phyloP scores from a whole-genome alignment of 2,329 filamentous ascomycete species.

The Aspergillus fijiensis region DNA sequence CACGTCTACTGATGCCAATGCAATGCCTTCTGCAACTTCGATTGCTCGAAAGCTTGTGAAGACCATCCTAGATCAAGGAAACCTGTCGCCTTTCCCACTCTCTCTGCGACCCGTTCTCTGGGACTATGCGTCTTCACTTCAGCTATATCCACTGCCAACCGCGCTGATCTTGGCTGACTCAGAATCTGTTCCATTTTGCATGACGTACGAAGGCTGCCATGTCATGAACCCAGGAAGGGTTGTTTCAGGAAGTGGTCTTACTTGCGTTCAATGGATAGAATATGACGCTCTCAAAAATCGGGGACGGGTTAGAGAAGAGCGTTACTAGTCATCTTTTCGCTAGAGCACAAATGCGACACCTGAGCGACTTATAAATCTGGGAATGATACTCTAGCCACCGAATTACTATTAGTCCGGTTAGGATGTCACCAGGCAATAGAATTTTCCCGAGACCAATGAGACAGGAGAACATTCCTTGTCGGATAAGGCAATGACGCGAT shows the following conservation, averaged over 20 bases:
- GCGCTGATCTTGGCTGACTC: constrained; percentile 79
- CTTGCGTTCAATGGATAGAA: constrained; percentile 79
- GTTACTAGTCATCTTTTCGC: constrained; percentile 45
- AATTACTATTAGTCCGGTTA: no score
- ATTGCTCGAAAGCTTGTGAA: constrained; percentile 79
- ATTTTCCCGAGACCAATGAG: no score
- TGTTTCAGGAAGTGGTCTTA: constrained; percentile 66
- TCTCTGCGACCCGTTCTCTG: constrained; percentile 78
- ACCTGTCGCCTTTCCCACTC: constrained; percentile 83
- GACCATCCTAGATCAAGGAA: constrained; percentile 86
- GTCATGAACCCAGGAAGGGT: constrained; percentile 89
- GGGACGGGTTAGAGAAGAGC: constrained; percentile 64
- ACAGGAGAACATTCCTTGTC: no score
- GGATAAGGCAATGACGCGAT: no score
- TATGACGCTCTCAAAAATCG: constrained; percentile 67
- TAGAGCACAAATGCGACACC: neutral
- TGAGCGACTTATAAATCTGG: neutral
- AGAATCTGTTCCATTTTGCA: constrained; percentile 75
- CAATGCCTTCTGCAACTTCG: constrained; percentile 31
- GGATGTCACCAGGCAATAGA: no score
- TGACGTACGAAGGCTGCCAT: constrained; percentile 93
- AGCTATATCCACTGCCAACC: constrained; percentile 85
- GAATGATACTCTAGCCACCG: neutral
- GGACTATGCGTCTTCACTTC: constrained; percentile 76
- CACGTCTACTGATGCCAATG: constrained; percentile 17